Evolutionary conservation across 306 rosid genomes (phyloP).

Genomic region (Myrica gale): DNA sequence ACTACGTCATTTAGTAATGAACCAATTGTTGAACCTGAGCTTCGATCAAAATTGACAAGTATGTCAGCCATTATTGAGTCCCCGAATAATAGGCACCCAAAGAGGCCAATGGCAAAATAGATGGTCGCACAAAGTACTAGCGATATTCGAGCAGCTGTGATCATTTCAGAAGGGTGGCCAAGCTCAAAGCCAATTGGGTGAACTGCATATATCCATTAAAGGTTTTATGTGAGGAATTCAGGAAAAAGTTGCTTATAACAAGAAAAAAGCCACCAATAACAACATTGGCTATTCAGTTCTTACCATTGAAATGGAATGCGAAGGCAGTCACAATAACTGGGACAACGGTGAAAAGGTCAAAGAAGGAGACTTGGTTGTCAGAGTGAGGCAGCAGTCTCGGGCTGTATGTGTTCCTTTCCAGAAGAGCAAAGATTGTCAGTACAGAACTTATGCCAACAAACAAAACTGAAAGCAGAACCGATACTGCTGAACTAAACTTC

Average conservation of each 20-base stretch:
- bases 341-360: too few species aligned
- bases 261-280: neutral
- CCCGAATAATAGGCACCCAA: slow-evolving; percentile 87
- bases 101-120: slow-evolving; percentile 68
- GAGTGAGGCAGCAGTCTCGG: too few species aligned
- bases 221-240: neutral
- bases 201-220: slow-evolving; percentile 43
- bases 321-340: slow-evolving; percentile 89
- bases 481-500: slow-evolving; percentile 74
- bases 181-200: slow-evolving; percentile 93
- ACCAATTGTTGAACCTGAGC: slow-evolving; percentile 47
- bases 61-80: slow-evolving; percentile 75
- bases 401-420: too few species aligned
- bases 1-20: slow-evolving; percentile 61
- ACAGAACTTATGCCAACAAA: slow-evolving; percentile 82
- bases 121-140: slow-evolving; percentile 59
- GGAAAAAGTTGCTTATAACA: too few species aligned
- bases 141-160: slow-evolving; percentile 65
- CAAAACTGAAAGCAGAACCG: slow-evolving; percentile 73
- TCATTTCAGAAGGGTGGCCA: slow-evolving; percentile 66
- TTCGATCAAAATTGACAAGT: slow-evolving; percentile 75
- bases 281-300: neutral
- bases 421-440: too few species aligned
- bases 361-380: too few species aligned
- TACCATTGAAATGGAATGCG: slow-evolving; percentile 90